Percentiles rank a stretch among this genome's conserved stretches.
Conservation (phyloP, 2,329 filamentous ascomycete species). For the Cladophialophora chaetospira region DNA sequence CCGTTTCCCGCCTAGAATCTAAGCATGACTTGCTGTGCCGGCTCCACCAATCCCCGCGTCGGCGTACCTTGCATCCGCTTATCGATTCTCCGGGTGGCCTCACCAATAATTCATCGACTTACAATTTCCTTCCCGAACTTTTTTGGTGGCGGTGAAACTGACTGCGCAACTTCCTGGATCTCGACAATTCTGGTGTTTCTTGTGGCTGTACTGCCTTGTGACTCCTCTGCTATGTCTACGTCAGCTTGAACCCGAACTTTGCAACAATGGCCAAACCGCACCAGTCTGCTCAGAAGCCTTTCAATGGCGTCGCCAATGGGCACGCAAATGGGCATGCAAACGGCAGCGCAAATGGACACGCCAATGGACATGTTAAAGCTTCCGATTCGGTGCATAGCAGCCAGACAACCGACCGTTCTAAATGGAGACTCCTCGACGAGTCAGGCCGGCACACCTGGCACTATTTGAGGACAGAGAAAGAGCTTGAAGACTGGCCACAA, state of each 20-base stretch:
- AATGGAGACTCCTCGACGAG: constrained; percentile 84
- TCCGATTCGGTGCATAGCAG: background rate
- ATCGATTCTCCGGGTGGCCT: constrained; percentile 23
- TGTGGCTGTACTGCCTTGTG: background rate
- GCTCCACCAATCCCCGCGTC: background rate
- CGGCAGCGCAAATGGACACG: constrained; percentile 6
- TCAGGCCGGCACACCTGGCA: constrained; percentile 90
- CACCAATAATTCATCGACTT: background rate
- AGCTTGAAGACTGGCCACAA: constrained; percentile 78
- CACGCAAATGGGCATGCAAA: constrained; percentile 7
- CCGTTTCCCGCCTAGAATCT: background rate
- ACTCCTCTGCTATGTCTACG: background rate
- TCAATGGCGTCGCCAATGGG: constrained; percentile 4
- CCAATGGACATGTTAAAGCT: constrained; percentile 17
- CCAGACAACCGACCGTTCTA: constrained; percentile 70
- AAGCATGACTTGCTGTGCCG: background rate
- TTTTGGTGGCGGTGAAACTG: background rate
- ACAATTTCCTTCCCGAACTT: background rate
- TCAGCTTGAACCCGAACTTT: background rate
- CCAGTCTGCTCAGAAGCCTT: constrained; percentile 14
- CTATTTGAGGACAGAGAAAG: constrained; percentile 74
- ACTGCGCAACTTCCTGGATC: too few species aligned
- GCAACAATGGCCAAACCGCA: constrained; percentile 15
- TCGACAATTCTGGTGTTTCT: too few species aligned
- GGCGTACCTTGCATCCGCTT: constrained; percentile 9